Base-by-base conservation (phyloP, 208 protist species). In the Leptomonas pyrrhocoris region DNA sequence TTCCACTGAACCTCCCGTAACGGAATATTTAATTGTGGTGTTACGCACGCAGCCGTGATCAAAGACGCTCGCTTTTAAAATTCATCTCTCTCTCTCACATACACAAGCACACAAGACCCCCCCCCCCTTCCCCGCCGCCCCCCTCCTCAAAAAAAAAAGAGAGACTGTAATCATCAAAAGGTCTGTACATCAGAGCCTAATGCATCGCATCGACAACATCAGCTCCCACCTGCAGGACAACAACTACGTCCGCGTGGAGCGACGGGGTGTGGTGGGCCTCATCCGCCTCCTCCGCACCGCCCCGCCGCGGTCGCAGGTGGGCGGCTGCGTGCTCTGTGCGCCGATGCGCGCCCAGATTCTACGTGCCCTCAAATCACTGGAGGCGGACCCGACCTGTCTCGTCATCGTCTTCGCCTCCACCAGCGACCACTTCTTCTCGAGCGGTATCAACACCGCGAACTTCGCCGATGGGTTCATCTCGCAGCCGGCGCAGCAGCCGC, bases 401-500 rank as follows among this genome's bases (percentile, higher is more conserved):
- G 48, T 71, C 19, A 83, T 88, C 28, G 58, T 84, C n/a, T 18
- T 88, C 46, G 56, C 70, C n/a, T 81, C 87, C 15, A 82, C 82
- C 27, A 83, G 74, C 36, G 58, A 65, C 23, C 45, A 57, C n/a
- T 82, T 79, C 48, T 96, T 96, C 69, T 94, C 86, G 8, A 83
- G 74, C 36, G 91, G 91, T 27, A 66, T 93, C n/a, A 76, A 94
- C 71, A 78, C 79, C 7, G 40, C 54, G 7, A 63, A 91, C 61
- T 90, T 94, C 50, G 46, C 45, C 1, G 76, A 83, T n/a, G 76
- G 61, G 19, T 77, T 64, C 34, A 36, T 68, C 19, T 75, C 59
- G 18, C 80, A 77, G 19, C 68, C 74, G 5, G 28, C 67, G n/a
- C 66, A 64, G 57, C 64, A 77, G 23, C 68, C 61, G n/a, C 57